Base-by-base conservation (phyloP, 163 green algal species). In the Chloromonas sp. region DNA sequence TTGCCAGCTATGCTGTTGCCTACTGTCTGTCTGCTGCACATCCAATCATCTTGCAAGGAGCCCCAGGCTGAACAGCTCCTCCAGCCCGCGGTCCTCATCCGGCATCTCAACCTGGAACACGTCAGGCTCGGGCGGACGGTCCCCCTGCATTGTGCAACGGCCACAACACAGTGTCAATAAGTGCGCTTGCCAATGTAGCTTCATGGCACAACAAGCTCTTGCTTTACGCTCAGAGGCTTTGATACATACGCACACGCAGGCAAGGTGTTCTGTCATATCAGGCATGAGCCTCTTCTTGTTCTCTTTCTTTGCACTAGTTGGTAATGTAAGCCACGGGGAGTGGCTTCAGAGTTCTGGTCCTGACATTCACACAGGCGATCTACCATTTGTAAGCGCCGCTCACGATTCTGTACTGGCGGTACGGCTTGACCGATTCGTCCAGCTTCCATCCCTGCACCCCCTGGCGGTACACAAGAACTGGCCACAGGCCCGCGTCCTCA, bases 391-490 rank as follows among this genome's bases (percentile, higher is more conserved):
- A 36, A 36, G 36, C 61, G 77, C 2, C 11, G 57, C 77, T 60
- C 36, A 81, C 77, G 36, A 60, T 3, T 2, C 57, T 36, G n/a
- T 81, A 81, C 1, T n/a, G 14, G 14, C 14, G 77, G 36, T 81
- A 60, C 36, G 77, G 77, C 77, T 81, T n/a, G 14, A 81, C 77
- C 1, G 77, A 14, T n/a, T 81, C 77, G 61, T 81, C 77, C n/a
- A 81, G 77, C 77, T 57, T 36, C 77, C 77, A 81, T 1, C 77
- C 77, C 13, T 81, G 61, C 1, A 57, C 11, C 36, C 77, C 77
- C 77, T 81, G 77, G 36, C 36, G 77, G 77, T 81, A 81, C n/a
- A 81, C 77, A 60, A 61, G 57, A 36, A 81, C 77, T 8, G n/a
- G 77, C n/a, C 77, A n/a, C 2, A 81, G 77, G 36, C 77, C 77